Percentiles rank a stretch among this genome's conserved stretches.
Evolutionary conservation across 306 rosid species (phyloP).

Genomic region (Cucurbita pepo): DNA sequence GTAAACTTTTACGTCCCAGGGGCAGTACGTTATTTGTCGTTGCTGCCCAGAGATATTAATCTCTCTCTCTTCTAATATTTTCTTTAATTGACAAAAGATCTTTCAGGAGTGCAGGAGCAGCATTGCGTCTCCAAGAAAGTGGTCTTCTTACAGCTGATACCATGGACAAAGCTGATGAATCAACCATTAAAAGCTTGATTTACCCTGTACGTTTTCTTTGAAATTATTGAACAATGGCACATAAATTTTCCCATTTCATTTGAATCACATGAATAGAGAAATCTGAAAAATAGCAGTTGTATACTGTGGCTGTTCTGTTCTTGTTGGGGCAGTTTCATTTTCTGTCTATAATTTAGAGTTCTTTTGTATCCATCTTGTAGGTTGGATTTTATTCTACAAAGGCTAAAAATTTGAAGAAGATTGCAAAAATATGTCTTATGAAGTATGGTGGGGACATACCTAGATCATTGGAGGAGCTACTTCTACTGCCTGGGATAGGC

Average conservation of each 20-base stretch:
- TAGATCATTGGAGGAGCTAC: slow-evolving; percentile 62
- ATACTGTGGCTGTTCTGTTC: neutral
- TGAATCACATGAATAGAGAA: neutral
- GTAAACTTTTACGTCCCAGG: neutral
- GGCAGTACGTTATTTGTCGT: neutral
- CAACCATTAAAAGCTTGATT: slow-evolving; percentile 50
- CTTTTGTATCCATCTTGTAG: slow-evolving; percentile 19
- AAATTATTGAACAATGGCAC: neutral
- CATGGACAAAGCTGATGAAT: slow-evolving; percentile 66
- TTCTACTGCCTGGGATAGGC: slow-evolving; percentile 85
- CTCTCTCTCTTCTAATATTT: neutral
- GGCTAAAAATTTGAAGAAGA: slow-evolving; percentile 70
- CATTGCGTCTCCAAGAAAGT: slow-evolving; percentile 55
- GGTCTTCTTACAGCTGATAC: slow-evolving; percentile 60
- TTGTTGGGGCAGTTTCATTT: neutral
- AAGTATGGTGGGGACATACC: slow-evolving; percentile 89
- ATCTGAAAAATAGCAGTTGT: neutral
- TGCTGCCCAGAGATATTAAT: slow-evolving; percentile 1
- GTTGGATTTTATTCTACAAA: slow-evolving; percentile 88
- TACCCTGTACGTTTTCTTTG: slow-evolving; percentile 58
- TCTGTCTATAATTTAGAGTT: neutral
- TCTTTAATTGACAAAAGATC: slow-evolving; percentile 13
- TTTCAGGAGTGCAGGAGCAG: slow-evolving; percentile 55
- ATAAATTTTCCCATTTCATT: neutral
- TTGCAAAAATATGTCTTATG: slow-evolving; percentile 64